Evolutionary conservation across 2,329 filamentous ascomycete genomes (phyloP).

Genomic region (Orbilia ellipsospora): DNA sequence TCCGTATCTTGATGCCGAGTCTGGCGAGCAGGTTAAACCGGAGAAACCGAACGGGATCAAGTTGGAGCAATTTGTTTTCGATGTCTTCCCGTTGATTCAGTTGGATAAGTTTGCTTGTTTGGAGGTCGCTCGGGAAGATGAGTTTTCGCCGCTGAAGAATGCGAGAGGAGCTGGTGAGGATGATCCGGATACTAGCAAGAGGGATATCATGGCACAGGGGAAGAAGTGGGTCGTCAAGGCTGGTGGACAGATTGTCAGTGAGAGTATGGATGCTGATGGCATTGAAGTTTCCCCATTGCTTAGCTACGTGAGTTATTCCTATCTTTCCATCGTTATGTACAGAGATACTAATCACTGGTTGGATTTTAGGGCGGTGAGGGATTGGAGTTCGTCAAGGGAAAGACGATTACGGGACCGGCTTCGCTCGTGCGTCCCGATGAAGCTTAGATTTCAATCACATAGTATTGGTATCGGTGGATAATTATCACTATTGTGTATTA

Average conservation of each 20-base stretch:
- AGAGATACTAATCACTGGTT: not conserved
- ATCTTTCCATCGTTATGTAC: no score
- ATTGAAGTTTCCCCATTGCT: slow-evolving; percentile 92
- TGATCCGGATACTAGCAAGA: slow-evolving; percentile 90
- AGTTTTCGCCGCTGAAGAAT: slow-evolving; percentile 98
- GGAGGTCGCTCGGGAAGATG: slow-evolving; percentile 95
- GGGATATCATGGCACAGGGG: slow-evolving; percentile 89
- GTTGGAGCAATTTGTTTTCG: slow-evolving; percentile 98
- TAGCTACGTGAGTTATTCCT: slow-evolving; percentile 83
- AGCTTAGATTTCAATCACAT: slow-evolving; percentile 2
- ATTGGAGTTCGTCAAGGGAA: slow-evolving; percentile 69
- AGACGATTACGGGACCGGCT: slow-evolving; percentile 68
- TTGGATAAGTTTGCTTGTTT: slow-evolving; percentile 93
- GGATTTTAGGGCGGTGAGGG: slow-evolving; percentile 71
- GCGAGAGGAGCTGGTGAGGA: slow-evolving; percentile 85
- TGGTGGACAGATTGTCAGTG: slow-evolving; percentile 78
- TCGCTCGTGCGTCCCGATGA: slow-evolving; percentile 61
- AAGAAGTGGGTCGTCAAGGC: slow-evolving; percentile 84
- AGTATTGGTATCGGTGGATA: no score
- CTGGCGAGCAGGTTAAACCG: slow-evolving; percentile 84
- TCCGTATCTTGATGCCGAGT: slow-evolving; percentile 79
- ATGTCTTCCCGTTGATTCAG: slow-evolving; percentile 90
- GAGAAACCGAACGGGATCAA: slow-evolving; percentile 98
- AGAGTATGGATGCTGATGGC: slow-evolving; percentile 70
- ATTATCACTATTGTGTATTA: not conserved